Conservation (phyloP, 768 basidiomycete species). For the Calocybe indica region DNA sequence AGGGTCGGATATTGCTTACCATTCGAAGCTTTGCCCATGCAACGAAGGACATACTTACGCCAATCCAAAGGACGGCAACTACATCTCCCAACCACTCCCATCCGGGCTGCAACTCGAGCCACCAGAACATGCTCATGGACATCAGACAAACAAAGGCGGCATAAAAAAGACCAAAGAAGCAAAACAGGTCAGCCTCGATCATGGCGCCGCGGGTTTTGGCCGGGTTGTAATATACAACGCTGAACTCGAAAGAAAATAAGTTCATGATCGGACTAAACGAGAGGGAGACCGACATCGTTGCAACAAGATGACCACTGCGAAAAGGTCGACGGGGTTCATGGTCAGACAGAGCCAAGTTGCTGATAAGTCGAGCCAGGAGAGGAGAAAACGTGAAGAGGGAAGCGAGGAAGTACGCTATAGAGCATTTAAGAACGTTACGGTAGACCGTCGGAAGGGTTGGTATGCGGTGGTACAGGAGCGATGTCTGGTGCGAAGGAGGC, state of each 20-base stretch:
- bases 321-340: slow-evolving; percentile 51
- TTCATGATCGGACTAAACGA: neutral
- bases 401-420: slow-evolving; percentile 83
- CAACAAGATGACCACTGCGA: slow-evolving; percentile 86
- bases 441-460: slow-evolving; percentile 44
- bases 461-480: slow-evolving; percentile 14
- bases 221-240: slow-evolving; percentile 87
- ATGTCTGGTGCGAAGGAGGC: slow-evolving; percentile 4
- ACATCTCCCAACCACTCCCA: slow-evolving; percentile 72
- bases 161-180: slow-evolving; percentile 62
- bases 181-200: slow-evolving; percentile 86
- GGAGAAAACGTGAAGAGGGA: slow-evolving; percentile 92
- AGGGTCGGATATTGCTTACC: slow-evolving; percentile 20
- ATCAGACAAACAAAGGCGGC: slow-evolving; percentile 68
- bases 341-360: slow-evolving; percentile 49
- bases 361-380: slow-evolving; percentile 61
- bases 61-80: slow-evolving; percentile 78
- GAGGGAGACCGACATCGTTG: slow-evolving; percentile 68
- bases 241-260: slow-evolving; percentile 15
- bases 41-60: slow-evolving; percentile 69
- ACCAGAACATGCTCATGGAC: slow-evolving; percentile 77
- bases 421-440: slow-evolving; percentile 84
- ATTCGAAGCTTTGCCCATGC: slow-evolving; percentile 95
- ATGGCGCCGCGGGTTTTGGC: slow-evolving; percentile 91
- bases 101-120: slow-evolving; percentile 63